Evolutionary conservation across 2,329 filamentous ascomycete species (phyloP), one percentile per base, ranked within the genome.

Genomic region (Alternaria viburni): DNA sequence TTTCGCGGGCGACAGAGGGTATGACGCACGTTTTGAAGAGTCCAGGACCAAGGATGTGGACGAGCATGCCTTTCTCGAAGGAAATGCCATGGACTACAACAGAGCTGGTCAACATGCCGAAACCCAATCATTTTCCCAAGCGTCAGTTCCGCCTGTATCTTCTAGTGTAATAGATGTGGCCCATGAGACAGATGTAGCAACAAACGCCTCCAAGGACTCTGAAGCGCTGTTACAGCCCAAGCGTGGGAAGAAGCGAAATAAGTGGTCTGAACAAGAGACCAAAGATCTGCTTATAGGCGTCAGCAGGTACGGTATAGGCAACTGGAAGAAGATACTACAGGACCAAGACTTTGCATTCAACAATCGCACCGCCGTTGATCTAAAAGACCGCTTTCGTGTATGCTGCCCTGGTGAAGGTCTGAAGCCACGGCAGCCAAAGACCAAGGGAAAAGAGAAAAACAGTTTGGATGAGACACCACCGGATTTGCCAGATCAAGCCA

Each of bases 261-360:
- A 84, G 65, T 90, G 88, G 88, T 86, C 85, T 1, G 85, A 89
- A n/a, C 81, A 87, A 65, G 88, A 90, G 74, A 90, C 88, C 1
- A 82, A 81, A 26, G 82, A 86, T 66, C 74, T 90, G 25, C 79
- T 90, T 12, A 80, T 83, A 60, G 88, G 88, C 0, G 88, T 89
- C 9, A 82, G 85, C 41, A 85, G 83, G 65, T 89, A 87, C 69
- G 88, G 88, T 2, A 86, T 89, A 63, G 88, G 88, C 4, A 88
- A 84, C 65, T 90, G 88, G 88, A 90, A 88, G 59, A 85, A 85
- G 66, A 90, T 90, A 17, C 74, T 89, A 25, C 81, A 86, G 4
- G 85, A 86, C 66, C 75, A 84, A 15, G 86, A 88, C 32, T 86
- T 87, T 61, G 80, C 79, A 4, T 90, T 90, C 71, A 82, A 87